Evolutionary conservation across 2,329 filamentous ascomycete species (phyloP), one percentile per base, ranked within the genome.

Genomic region (Alternaria novae-zelandiae): DNA sequence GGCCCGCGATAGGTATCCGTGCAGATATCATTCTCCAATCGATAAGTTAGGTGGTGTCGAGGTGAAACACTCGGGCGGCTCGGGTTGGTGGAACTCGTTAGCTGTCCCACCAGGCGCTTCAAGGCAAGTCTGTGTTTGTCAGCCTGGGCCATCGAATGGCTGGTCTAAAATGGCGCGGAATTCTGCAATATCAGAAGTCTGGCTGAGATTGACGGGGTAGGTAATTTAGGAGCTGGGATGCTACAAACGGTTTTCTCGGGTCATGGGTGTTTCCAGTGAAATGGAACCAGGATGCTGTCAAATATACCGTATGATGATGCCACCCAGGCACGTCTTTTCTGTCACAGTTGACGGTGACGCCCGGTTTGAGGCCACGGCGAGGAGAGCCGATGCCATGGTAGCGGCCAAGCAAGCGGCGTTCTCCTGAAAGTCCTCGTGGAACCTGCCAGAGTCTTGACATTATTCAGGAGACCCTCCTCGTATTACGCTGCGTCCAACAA

Each of bases 1-100:
- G 68, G 64, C 56, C 61, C 63, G 65, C 50, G 59, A 70, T 64
- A 61, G 57, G 46, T 66, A 53, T 54, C 68, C 59, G 50, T 61
- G 61, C 63, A 60, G 41, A 54, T 65, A 65, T 54, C 47, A 53
- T 50, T 46, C 50, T 50, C 70, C 69, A 71, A 74, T 74, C 64
- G 61, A 70, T 56, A 66, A 56, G 58, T 62, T 55, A 50, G 54
- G 44, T 51, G 44, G 51, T 64, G 58, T 47, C 25, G 30, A 45
- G 43, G 61, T 74, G 70, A 72, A 74, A 72, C 69, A 63, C 59
- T 60, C 56, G 65, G 64, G 68, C 65, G 59, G 64, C 36, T 70
- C 63, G 49, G 53, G 49, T 59, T 53, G 54, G 50, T 36, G 43
- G 30, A 17, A 30, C 50, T 51, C 44, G 36, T 67, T 68, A 51